Evolutionary conservation across 495 filamentous ascomycete species (phyloP), one percentile per base, ranked within the genome.

Genomic region (Trichoderma gamsii): DNA sequence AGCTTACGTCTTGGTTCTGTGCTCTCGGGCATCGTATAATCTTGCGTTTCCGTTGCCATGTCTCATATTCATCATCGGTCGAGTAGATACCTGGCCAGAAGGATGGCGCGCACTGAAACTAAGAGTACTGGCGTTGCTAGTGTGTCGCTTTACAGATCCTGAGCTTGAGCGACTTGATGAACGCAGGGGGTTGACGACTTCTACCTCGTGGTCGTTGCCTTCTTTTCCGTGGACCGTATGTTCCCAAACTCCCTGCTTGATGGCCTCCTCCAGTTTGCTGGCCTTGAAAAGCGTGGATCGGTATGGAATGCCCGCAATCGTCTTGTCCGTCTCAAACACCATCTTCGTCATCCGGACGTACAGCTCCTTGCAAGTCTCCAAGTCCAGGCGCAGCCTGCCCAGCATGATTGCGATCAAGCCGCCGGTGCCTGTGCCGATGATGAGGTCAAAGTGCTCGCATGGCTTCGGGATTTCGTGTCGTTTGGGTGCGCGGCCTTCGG

Each of bases 271-370:
- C 66, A 99, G 82, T 73, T 92, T 93, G 9, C 91, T 94, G 7
- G 95, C 93, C 80, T 99, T 99, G 85, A 97, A 98, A 56, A 98
- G 76, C 0, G 95, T 98, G 21, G 91, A 93, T 29, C 90, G 87
- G 73, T 95, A 97, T 0, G 94, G 95, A 67, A 99, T 95, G 16
- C 94, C 95, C 21, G 90, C 91, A 69, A 99, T 87, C 8, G 94
- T 98, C 80, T 99, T 99, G 79, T 99, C 96, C 12, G 95, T 97
- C 77, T 97, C 93, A 71, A 99, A 99, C 0, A 98, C 96, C 74
- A 88, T 88, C 71, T 89, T 88, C 49, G 95, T 99, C 84, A 99
- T 90, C 67, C 91, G 89, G 69, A 97, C 91, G 72, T 98, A 99
- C 13, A 97, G 87, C 69, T 96, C 89, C 78, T 96, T 97, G 84